Evolutionary conservation across 306 rosid genomes (phyloP), one percentile per base, ranked within the genome.

Genomic region (Pyrus pyrifolia): DNA sequence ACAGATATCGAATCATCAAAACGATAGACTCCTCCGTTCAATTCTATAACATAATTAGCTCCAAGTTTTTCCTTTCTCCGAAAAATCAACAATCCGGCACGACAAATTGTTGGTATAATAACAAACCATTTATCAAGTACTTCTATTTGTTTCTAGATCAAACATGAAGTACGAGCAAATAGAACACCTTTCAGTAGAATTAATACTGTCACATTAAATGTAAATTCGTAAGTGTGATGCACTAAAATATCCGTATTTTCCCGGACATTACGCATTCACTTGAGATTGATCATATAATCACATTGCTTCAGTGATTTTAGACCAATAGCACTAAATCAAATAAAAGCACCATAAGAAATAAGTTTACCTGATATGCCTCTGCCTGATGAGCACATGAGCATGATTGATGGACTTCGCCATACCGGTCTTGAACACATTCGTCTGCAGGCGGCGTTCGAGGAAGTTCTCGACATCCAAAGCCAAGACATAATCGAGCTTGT

Each of bases 401-500:
- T 68, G 80, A 13, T 77, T 75, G 12, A 73, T 60, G 6, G 77
- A 60, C 77, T 42, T 68, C 1, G 74, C 51, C 75, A 77, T 57
- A 69, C 80, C 62, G 9, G 33, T 68, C 30, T 68, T 58, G 51
- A 77, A 77, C 30, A 68, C 75, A 10, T 68, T 46, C 4, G 75
- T 77, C 58, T 77, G 51, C n/a, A 58, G 53, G 35, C 75, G 69
- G 30, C 69, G 46, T 72, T 77, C 80, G 0, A 77, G 80, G 53
- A 77, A 77, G 52, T 68, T 77, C 68, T 76, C 79, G n/a, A 76
- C 79, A 12, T 57, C 38, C 74, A 57, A 68, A 35, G 80, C 80
- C 68, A 77, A 58, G 40, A 77, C 80, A 68, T 77, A 68, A 77
- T 68, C 75, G 29, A 75, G 79, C 72, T 64, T 64, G 72, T 63